phyloP scores from a whole-genome alignment of 2,329 filamentous ascomycete genomes.

The Amauroascus verrucosus region DNA sequence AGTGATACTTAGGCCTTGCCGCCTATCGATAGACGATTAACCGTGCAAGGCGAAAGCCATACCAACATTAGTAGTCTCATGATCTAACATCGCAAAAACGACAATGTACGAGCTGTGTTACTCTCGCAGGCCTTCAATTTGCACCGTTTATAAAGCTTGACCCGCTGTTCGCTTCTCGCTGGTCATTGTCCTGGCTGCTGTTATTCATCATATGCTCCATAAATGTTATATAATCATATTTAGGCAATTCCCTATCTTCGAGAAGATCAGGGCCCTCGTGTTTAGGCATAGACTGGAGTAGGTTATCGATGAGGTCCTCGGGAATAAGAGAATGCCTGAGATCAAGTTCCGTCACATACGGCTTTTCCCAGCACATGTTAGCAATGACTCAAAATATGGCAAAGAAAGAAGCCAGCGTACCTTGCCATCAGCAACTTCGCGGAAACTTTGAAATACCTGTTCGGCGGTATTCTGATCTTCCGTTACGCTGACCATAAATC shows the following conservation, averaged over 20 bases:
- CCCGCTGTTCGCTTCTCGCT: background rate
- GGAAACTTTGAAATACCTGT: slow-evolving; percentile 96
- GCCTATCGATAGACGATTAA: no score
- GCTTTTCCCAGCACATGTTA: slow-evolving; percentile 34
- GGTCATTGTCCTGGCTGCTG: slow-evolving; percentile 20
- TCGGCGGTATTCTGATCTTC: slow-evolving; percentile 98
- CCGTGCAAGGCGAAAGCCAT: no score
- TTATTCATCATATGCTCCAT: slow-evolving; percentile 73
- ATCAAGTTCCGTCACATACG: slow-evolving; percentile 96
- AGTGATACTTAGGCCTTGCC: no score
- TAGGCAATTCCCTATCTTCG: slow-evolving; percentile 70
- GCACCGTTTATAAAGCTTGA: background rate
- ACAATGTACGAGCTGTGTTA: background rate
- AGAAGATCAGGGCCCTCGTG: slow-evolving; percentile 79
- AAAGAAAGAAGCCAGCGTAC: slow-evolving; percentile 29
- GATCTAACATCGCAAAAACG: background rate
- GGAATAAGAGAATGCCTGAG: slow-evolving; percentile 88
- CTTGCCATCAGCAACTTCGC: slow-evolving; percentile 94
- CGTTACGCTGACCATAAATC: slow-evolving; percentile 98
- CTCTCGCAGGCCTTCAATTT: background rate
- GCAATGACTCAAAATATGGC: background rate
- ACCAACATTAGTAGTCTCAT: background rate
- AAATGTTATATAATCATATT: slow-evolving; percentile 94
- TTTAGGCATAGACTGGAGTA: slow-evolving; percentile 73
- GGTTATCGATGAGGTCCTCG: slow-evolving; percentile 90